Base-by-base conservation (phyloP, 2,329 filamentous ascomycete genomes). In the Botrytis cinerea region DNA sequence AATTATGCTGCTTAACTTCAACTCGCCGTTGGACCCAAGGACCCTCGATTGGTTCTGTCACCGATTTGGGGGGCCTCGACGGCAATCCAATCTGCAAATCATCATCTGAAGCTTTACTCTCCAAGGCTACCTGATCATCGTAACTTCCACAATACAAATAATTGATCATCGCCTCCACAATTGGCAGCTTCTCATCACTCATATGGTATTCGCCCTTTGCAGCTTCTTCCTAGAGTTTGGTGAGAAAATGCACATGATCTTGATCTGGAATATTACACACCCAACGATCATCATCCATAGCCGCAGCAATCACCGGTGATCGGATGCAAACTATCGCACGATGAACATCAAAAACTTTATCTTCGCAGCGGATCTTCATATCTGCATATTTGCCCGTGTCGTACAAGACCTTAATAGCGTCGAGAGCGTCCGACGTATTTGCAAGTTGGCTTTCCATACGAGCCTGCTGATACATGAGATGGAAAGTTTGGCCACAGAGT, bases 101-200 rank as follows among this genome's bases (percentile, higher is more conserved):
- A 71, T 40, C 43, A 7, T 43, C n/a, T 18, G n/a, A 43, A 28
- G 12, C 18, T 32, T 45, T 6, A 45, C 20, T 10, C 8, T 3
- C 38, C n/a, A 40, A 28, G 25, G 16, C 22, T 20, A 59, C 62
- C 51, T 72, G 62, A 40, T 72, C 62, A 57, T 68, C 62, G 46
- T 72, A 72, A 7, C 28, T 68, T 28, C 71, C 51, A 45, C 18
- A 54, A 83, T 96, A 96, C 71, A 95, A 88, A 82, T 89, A 96
- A 81, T 95, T 91, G 77, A 95, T 87, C 78, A 94, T 92, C 80
- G 89, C 92, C 73, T 91, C 89, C 73, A 93, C 89, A 32, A 92
- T 90, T 75, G 92, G 90, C 60, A 92, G 82, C 76, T 93, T 87
- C 75, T 93, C 91, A 75, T 86, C 83, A 2, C 85, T 81, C 35